These are phyloP conservation scores for Serendipita vermifera DNA, from an alignment of 768 basidiomycete genomes.

Conservation along the genomic window DNA sequence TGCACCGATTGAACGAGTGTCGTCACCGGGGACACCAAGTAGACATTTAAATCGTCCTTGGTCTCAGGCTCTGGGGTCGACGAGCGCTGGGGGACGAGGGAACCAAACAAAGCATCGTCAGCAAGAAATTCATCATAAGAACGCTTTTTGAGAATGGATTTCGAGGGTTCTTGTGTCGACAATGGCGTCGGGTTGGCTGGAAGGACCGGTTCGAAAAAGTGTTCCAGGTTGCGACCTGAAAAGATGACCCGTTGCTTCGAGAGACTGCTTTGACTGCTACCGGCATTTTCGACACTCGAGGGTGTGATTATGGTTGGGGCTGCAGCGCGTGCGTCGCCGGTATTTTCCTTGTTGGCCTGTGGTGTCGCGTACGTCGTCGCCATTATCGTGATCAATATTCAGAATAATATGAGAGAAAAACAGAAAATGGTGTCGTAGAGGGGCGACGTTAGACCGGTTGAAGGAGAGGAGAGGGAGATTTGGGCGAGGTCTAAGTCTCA, in stretches of 20 bases:
- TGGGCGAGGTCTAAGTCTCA: too few relatives aligned
- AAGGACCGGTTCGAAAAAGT: conserved; percentile 1
- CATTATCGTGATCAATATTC: too few relatives aligned
- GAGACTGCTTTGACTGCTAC: conserved; percentile 4
- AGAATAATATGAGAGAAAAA: too few relatives aligned
- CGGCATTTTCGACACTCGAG: conserved; percentile 11
- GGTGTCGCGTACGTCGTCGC: too few relatives aligned
- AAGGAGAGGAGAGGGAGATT: too few relatives aligned
- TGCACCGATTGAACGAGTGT: conserved; percentile 35
- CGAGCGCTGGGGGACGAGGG: conserved; percentile 41
- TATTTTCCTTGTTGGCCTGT: too few relatives aligned
- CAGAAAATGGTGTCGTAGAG: too few relatives aligned
- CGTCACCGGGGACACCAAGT: conserved; percentile 52
- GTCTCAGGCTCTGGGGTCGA: conserved; percentile 65
- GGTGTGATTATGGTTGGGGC: conserved; percentile 9
- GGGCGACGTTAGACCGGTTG: too few relatives aligned
- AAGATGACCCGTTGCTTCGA: conserved; percentile 19
- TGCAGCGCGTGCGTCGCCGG: conserved; percentile 11
- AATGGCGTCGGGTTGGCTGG: conserved; percentile 14
- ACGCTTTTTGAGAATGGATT: conserved; percentile 52
- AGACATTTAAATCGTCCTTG: conserved; percentile 48
- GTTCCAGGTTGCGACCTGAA: not conserved
- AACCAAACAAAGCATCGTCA: conserved; percentile 26
- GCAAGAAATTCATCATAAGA: conserved; percentile 24
- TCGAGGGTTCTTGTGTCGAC: conserved; percentile 35